phyloP scores from a whole-genome alignment of 225 moss, liverwort and hornwort species.

The Asterella californica region DNA sequence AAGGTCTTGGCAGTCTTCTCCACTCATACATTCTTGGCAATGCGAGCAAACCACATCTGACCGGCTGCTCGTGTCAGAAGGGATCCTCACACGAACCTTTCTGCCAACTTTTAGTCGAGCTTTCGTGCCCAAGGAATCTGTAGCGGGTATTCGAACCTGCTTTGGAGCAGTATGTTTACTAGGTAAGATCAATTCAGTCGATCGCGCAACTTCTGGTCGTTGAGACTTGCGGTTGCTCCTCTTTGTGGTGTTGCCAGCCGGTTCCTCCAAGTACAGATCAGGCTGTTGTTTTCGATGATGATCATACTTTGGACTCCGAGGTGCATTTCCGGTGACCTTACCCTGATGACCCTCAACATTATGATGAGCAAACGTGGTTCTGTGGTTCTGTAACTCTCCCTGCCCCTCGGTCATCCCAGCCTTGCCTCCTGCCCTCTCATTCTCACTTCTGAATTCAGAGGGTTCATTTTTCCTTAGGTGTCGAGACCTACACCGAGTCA shows the following conservation, averaged over 20 bases:
- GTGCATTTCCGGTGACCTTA: conserved; percentile 5
- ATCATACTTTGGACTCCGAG: neutral
- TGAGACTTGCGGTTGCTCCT: conserved; percentile 10
- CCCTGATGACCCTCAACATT: neutral
- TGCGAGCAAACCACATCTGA: conserved; percentile 41
- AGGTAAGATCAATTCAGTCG: conserved; percentile 9
- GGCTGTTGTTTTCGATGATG: neutral
- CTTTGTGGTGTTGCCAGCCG: conserved; percentile 9
- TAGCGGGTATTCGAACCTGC: conserved; percentile 25
- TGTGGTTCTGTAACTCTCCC: conserved; percentile 4
- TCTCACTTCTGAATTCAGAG: neutral
- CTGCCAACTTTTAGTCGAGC: conserved; percentile 18
- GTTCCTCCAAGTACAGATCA: conserved; percentile 19
- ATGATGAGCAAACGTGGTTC: neutral
- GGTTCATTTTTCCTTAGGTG: neutral
- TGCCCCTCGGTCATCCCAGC: neutral
- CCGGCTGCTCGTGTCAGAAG: conserved; percentile 37
- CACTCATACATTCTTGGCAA: conserved; percentile 30
- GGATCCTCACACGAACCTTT: conserved; percentile 29
- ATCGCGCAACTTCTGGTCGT: neutral
- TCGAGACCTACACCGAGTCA: neutral
- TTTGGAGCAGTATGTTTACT: conserved; percentile 8
- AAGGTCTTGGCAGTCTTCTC: conserved; percentile 25
- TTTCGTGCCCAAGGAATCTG: conserved; percentile 27
- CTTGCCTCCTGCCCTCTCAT: neutral